Evolutionary conservation across 352 stramenopile genomes (phyloP), one percentile per base, ranked within the genome.

Genomic region (Phytophthora uliginosa): DNA sequence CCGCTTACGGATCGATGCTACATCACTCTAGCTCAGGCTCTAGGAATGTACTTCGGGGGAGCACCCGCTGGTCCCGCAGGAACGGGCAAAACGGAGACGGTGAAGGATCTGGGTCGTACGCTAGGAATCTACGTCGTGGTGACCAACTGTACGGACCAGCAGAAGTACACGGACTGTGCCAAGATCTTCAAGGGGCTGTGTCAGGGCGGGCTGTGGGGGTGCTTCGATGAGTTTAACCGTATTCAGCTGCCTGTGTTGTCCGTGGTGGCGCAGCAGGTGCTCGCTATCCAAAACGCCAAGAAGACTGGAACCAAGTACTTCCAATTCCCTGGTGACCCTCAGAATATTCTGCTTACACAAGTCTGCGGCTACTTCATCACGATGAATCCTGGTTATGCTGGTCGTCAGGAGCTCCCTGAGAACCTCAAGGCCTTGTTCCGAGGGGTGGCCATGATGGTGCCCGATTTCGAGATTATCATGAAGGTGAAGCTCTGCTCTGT

Each of bases 181-280:
- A 99, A 99, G 79, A 99, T 99, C 76, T 99, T 99, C 81, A 99
- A 99, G 77, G 97, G 98, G 15, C 68, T 99, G 15, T 99, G 97
- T 59, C 96, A 99, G 66, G 96, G 95, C 22, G 98, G 97, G 40
- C 80, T 99, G 6, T 99, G 98, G 97, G 97, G 97, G 28, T 99
- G 98, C 74, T 99, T 99, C 69, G 97, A 99, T 71, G 97, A 99
- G 71, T 99, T 99, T 84, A 99, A 99, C 77, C 95, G 97, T 28
- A 99, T 99, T 74, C 93, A 97, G 54, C 73, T 99, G 12, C 96
- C 95, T 7, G 98, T 99, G 36, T 78, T 99, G 9, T 99, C 97
- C 6, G 97, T 99, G 42, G 97, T 99, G 17, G 98, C 98, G 3
- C 97, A 99, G 77, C 98, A 99, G 84, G 96, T 99, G 36, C 88